These are phyloP conservation scores for Talaromyces amestolkiae DNA, from an alignment of 2,329 filamentous ascomycete species.

Conservation along the genomic window DNA sequence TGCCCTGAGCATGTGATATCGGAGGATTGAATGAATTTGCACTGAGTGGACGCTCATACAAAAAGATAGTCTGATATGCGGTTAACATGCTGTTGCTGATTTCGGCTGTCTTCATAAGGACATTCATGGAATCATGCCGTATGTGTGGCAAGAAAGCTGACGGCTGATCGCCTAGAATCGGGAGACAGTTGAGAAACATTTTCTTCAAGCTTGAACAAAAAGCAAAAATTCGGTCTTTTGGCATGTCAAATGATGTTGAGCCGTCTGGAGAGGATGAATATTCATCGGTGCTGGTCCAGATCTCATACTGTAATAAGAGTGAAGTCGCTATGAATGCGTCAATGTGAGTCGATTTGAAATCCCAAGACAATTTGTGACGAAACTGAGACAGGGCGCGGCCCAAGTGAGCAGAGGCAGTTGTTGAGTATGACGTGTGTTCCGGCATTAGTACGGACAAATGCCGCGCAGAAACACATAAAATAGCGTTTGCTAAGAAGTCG, in stretches of 20 bases:
- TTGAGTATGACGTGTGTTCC: neutral
- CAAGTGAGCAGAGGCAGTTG: constrained; percentile 9
- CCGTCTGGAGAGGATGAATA: neutral
- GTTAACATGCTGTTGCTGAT: constrained; percentile 5
- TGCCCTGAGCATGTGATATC: neutral
- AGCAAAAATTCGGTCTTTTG: constrained; percentile 6
- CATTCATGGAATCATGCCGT: neutral
- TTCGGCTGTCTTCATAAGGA: neutral
- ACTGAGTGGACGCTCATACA: constrained; percentile 9
- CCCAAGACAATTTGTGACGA: neutral
- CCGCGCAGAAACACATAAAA: constrained; percentile 13
- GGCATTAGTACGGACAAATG: constrained; percentile 12
- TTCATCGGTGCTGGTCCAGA: constrained; percentile 14
- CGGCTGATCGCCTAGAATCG: neutral
- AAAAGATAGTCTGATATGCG: constrained; percentile 5
- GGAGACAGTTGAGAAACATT: constrained; percentile 14
- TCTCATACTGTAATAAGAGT: constrained; percentile 15
- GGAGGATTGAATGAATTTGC: neutral
- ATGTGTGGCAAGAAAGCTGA: constrained; percentile 7
- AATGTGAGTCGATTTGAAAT: constrained; percentile 16
- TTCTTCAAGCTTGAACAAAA: constrained; percentile 17
- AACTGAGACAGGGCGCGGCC: constrained; percentile 10
- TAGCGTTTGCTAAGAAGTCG: constrained; percentile 13
- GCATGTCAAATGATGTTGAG: neutral
- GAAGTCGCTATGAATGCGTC: constrained; percentile 19